phyloP scores from a whole-genome alignment of 2,329 filamentous ascomycete genomes.

The Fusarium brevicatenulatum region DNA sequence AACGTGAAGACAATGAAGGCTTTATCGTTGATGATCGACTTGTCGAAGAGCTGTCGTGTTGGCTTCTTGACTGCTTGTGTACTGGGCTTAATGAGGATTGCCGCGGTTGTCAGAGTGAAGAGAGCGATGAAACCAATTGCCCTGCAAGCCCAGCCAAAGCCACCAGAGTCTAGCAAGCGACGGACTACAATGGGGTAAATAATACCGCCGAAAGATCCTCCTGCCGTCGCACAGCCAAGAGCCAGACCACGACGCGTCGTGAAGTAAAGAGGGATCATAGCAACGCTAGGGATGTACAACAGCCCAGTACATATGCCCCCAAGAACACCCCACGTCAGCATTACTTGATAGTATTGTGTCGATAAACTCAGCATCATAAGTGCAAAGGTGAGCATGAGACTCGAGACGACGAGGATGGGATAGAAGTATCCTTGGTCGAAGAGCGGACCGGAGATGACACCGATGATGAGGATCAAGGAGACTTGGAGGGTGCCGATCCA shows the following conservation, averaged over 20 bases:
- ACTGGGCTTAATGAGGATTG: background rate
- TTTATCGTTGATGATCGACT: background rate
- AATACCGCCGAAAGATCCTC: background rate
- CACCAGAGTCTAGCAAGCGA: background rate
- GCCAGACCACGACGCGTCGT: background rate
- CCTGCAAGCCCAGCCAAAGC: background rate
- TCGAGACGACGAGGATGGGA: background rate
- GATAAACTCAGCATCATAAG: background rate
- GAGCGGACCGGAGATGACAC: background rate
- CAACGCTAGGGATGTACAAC: background rate
- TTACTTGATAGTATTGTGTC: background rate
- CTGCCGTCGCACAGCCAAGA: background rate
- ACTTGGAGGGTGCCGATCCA: background rate
- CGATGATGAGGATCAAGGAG: background rate
- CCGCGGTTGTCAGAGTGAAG: background rate
- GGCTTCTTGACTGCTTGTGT: background rate
- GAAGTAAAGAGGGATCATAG: background rate
- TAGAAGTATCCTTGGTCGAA: background rate
- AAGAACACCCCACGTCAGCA: background rate
- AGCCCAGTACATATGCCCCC: background rate
- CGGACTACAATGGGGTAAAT: background rate
- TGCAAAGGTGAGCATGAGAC: background rate
- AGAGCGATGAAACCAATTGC: background rate
- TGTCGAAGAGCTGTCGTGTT: background rate
- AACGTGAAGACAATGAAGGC: background rate